These are phyloP conservation scores for Sarcomyxa edulis DNA, from an alignment of 768 basidiomycete species.

Conservation along the genomic window DNA sequence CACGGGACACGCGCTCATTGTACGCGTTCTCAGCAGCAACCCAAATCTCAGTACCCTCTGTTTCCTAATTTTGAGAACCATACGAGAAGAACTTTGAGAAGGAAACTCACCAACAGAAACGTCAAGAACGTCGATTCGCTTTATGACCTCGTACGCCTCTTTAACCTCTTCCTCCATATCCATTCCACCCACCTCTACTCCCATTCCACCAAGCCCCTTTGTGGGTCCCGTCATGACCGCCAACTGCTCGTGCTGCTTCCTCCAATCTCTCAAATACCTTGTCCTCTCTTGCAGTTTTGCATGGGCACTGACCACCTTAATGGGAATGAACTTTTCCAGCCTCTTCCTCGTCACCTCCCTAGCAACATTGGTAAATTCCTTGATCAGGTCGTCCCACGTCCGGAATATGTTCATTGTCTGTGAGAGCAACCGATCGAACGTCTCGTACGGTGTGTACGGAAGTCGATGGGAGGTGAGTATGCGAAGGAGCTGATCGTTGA, in stretches of 20 bases:
- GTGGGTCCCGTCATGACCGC: conserved; percentile 97
- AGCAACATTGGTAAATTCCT: conserved; percentile 89
- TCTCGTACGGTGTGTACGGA: conserved; percentile 90
- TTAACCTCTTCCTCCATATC: conserved; percentile 98
- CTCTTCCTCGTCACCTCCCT: conserved; percentile 90
- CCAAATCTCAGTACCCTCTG: conserved; percentile 98
- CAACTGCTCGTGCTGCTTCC: conserved; percentile 96
- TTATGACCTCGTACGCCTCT: conserved; percentile 95
- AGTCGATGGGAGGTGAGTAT: conserved; percentile 89
- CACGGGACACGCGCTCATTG: conserved; percentile 93
- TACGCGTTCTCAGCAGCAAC: conserved; percentile 96
- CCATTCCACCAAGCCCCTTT: conserved; percentile 70
- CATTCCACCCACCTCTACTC: conserved; percentile 80
- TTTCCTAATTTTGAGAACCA: background rate
- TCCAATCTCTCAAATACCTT: conserved; percentile 84
- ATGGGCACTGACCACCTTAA: conserved; percentile 90
- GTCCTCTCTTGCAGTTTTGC: conserved; percentile 86
- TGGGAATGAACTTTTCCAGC: conserved; percentile 90
- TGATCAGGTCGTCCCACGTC: conserved; percentile 86
- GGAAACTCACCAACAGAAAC: conserved; percentile 78
- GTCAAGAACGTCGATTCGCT: conserved; percentile 93
- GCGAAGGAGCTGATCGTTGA: conserved; percentile 90
- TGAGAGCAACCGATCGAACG: conserved; percentile 81
- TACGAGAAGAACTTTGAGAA: background rate
- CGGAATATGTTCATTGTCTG: conserved; percentile 76